phyloP scores from a whole-genome alignment of 1,284 basidiomycete genomes.

The Xanthoconium separans region DNA sequence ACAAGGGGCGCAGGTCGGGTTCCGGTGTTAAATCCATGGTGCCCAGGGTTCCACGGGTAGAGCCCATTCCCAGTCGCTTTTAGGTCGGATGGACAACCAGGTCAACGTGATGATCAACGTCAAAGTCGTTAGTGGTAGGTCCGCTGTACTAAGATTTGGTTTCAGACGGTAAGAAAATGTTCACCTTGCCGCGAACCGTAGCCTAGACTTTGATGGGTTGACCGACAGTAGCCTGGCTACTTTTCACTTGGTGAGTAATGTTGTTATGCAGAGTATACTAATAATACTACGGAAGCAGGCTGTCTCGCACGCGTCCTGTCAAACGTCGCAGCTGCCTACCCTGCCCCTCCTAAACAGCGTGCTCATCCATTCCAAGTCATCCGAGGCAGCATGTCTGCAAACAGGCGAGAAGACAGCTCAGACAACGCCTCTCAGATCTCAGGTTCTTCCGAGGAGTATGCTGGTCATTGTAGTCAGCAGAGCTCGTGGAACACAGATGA shows the following conservation, averaged over 20 bases:
- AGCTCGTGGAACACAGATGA: slow-evolving; percentile 53
- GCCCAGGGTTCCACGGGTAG: slow-evolving; percentile 7
- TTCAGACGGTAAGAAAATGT: slow-evolving; percentile 22
- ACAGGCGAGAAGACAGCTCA: slow-evolving; percentile 36
- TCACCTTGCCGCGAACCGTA: slow-evolving; percentile 5
- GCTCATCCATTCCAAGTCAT: neutral
- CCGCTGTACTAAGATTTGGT: slow-evolving; percentile 11
- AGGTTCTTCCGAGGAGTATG: slow-evolving; percentile 29
- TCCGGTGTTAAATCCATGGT: slow-evolving; percentile 59
- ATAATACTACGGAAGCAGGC: neutral
- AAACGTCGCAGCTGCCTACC: neutral
- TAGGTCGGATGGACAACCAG: slow-evolving; percentile 3
- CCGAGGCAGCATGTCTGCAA: slow-evolving; percentile 32
- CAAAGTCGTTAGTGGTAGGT: slow-evolving; percentile 3
- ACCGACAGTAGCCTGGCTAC: neutral
- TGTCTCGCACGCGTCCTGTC: neutral
- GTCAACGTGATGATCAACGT: slow-evolving; percentile 3
- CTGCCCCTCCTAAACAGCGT: neutral
- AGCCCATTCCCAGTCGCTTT: slow-evolving; percentile 13
- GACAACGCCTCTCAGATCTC: slow-evolving; percentile 19
- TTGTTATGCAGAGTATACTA: neutral
- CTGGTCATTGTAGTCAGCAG: slow-evolving; percentile 33
- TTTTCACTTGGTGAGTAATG: neutral
- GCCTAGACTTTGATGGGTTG: neutral
- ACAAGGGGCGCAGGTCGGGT: slow-evolving; percentile 75